These are phyloP conservation scores for Candida coleopterorum DNA, from an alignment of 805 yeast species.

Conservation along the genomic window DNA sequence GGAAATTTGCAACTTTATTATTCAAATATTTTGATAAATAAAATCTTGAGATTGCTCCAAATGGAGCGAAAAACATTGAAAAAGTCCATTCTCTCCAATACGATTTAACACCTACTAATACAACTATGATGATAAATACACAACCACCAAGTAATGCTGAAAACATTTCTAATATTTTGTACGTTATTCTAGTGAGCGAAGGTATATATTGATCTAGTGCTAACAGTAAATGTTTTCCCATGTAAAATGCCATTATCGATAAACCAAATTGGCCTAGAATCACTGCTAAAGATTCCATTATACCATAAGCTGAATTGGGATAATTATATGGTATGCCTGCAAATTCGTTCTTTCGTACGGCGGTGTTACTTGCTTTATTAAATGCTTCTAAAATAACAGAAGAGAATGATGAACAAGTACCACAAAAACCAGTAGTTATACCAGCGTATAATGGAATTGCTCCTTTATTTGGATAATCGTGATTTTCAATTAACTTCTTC, in stretches of 20 bases:
- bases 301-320: constrained; percentile 73
- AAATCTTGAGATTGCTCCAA: constrained; percentile 61
- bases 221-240: constrained; percentile 51
- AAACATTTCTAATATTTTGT: constrained; percentile 16
- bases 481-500: constrained; percentile 15
- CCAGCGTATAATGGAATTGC: constrained; percentile 51
- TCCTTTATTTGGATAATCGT: constrained; percentile 26
- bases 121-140: constrained; percentile 29
- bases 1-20: constrained; percentile 39
- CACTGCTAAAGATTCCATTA: constrained; percentile 69
- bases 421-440: constrained; percentile 77
- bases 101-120: constrained; percentile 35
- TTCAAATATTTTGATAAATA: constrained; percentile 50
- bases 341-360: constrained; percentile 9
- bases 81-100: constrained; percentile 70
- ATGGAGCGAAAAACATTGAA: constrained; percentile 61
- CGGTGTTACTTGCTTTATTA: constrained; percentile 40
- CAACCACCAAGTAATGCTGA: constrained; percentile 19
- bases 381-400: constrained; percentile 56
- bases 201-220: constrained; percentile 19
- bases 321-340: constrained; percentile 25
- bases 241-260: constrained; percentile 52
- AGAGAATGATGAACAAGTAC: constrained; percentile 76
- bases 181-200: constrained; percentile 15
- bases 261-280: constrained; percentile 54